Conservation (phyloP, 148 eudicot genomes). For the Selenicereus undatus region DNA sequence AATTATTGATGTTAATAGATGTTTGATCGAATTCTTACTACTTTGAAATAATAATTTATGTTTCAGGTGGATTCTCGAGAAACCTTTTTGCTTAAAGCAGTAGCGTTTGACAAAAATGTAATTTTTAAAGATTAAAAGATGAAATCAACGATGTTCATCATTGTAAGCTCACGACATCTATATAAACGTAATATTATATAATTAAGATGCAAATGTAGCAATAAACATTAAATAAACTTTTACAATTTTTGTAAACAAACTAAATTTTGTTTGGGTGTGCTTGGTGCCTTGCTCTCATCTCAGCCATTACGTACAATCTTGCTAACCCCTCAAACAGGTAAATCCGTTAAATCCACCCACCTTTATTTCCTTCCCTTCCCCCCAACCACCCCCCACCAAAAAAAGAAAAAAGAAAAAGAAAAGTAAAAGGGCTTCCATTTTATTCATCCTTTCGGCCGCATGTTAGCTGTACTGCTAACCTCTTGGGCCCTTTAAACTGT, state of each 20-base stretch:
- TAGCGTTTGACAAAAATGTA: no score
- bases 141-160: no score
- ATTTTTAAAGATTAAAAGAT: no score
- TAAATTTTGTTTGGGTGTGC: not conserved
- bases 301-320: not conserved
- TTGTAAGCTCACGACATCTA: not conserved
- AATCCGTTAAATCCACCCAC: not conserved
- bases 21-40: no score
- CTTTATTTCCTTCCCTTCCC: conserved; percentile 4
- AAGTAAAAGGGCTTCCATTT: not conserved
- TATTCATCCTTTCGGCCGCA: conserved; percentile 25
- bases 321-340: not conserved
- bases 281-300: not conserved
- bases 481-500: conserved; percentile 28
- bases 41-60: no score
- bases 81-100: no score
- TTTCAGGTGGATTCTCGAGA: no score
- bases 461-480: conserved; percentile 58
- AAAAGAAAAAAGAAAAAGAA: not conserved
- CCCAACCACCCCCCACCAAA: not conserved
- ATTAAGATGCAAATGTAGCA: not conserved
- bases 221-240: not conserved
- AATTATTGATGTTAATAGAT: no score
- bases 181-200: no score
- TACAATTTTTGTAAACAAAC: not conserved